These are phyloP conservation scores for Manihot esculenta DNA, from an alignment of 441 rosid species.

Conservation along the genomic window DNA sequence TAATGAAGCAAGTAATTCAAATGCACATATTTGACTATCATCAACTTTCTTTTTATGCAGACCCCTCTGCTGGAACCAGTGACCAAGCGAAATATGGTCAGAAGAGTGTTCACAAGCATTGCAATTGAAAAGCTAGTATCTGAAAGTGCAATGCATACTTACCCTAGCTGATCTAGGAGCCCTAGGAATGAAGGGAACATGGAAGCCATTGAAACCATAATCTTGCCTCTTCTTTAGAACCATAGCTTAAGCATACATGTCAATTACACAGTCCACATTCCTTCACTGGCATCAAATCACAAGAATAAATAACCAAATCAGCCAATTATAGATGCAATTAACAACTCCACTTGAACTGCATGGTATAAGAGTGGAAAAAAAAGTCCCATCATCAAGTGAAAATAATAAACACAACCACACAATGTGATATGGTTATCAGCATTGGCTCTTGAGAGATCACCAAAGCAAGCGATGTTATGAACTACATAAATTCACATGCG, in stretches of 20 bases:
- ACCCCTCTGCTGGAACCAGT: slow-evolving; percentile 47
- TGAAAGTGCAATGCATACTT: slow-evolving; percentile 15
- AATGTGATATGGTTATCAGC: neutral
- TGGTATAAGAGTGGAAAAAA: neutral
- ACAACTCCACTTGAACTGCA: neutral
- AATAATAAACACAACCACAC: neutral
- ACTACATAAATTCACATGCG: neutral
- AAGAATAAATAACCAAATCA: slow-evolving; percentile 18
- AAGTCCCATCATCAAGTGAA: neutral
- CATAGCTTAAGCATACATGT: slow-evolving; percentile 56
- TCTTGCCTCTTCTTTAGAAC: slow-evolving; percentile 68
- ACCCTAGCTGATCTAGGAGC: slow-evolving; percentile 88
- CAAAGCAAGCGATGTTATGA: neutral
- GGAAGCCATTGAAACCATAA: slow-evolving; percentile 67
- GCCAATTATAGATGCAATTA: neutral
- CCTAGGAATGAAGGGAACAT: slow-evolving; percentile 66
- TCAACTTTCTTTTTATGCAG: slow-evolving; percentile 44
- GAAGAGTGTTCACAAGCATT: slow-evolving; percentile 9
- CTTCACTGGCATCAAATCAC: slow-evolving; percentile 34
- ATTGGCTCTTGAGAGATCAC: neutral
- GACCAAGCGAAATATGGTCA: slow-evolving; percentile 22
- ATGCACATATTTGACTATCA: slow-evolving; percentile 46
- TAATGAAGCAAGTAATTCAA: slow-evolving; percentile 69
- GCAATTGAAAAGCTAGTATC: slow-evolving; percentile 9
- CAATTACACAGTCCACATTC: slow-evolving; percentile 29